Evolutionary conservation across 331 rosid genomes (phyloP).

Genomic region (Quercus phellos): DNA sequence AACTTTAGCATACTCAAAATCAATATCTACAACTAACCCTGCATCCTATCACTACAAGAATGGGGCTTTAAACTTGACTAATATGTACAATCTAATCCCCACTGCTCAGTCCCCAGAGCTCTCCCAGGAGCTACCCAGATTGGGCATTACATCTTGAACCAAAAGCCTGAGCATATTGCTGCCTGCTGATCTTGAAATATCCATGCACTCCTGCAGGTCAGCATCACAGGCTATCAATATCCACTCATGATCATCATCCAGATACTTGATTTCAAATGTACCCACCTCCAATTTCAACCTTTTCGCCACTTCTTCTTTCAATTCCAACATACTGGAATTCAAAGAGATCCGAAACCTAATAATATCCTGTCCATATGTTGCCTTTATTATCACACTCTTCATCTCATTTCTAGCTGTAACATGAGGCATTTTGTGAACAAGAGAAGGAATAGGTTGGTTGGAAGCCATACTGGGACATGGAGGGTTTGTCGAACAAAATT

Average conservation of each 20-base stretch:
- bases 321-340: conserved; percentile 48
- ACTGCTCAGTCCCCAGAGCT: conserved; percentile 52
- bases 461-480: conserved; percentile 38
- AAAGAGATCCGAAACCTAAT: conserved; percentile 61
- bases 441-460: conserved; percentile 35
- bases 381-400: conserved; percentile 65
- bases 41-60: conserved; percentile 27
- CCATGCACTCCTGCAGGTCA: conserved; percentile 83
- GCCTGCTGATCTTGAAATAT: conserved; percentile 57
- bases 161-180: conserved; percentile 66
- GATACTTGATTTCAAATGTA: conserved; percentile 73
- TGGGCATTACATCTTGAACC: conserved; percentile 59
- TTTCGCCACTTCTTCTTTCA: conserved; percentile 75
- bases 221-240: conserved; percentile 87
- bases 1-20: conserved; percentile 34
- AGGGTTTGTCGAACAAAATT: conserved; percentile 45
- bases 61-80: conserved; percentile 2
- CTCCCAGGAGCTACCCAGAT: conserved; percentile 75
- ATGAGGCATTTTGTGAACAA: conserved; percentile 23
- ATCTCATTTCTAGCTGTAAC: conserved; percentile 38
- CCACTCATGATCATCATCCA: conserved; percentile 90
- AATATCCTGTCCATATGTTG: conserved; percentile 76
- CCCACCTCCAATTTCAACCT: conserved; percentile 76
- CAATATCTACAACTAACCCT: conserved; percentile 33
- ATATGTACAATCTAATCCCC: conserved; percentile 33